Base-by-base conservation (phyloP, 768 basidiomycete genomes). In the Leccinum rimulosum region DNA sequence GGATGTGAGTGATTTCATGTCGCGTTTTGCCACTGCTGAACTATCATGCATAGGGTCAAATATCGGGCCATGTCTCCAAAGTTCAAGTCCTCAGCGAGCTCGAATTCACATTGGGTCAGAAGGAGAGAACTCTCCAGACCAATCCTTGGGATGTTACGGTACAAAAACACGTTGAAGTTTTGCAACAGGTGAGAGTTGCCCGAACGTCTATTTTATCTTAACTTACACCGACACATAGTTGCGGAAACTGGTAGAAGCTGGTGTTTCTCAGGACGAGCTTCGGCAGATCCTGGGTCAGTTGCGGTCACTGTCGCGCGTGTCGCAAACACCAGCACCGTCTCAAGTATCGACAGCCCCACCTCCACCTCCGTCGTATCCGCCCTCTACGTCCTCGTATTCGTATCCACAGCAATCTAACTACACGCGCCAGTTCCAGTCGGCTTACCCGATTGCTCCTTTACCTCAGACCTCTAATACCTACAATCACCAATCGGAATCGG, bases 1-100 rank as follows among this genome's bases (percentile, higher is more conserved):
- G 15, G 77, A 74, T 35, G 82, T 83, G 66, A 64, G 81, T 76
- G 47, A 47, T 38, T 59, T 25, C 51, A 47, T 58, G 1, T 57
- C 40, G n/a, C 17, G 4, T 8, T 48, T 22, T 5, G 25, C 48
- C 2, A 7, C 25, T 19, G 51, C 52, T n/a, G 56, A 55, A 35
- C 28, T 43, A 47, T 45, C 66, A 56, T 54, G 75, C 73, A 4
- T 62, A 66, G 58, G 64, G 72, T 43, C 75, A 77, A 58, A 72
- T 75, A 50, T 73, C 77, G 6, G 73, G 78, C 15, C 77, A 83
- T 62, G 81, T 91, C 33, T 85, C 88, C 8, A 87, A 87, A 70
- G 78, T 84, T 1, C 91, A 93, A 73, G 94, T 96, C 5, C 78
- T 93, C 6, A 85, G 85, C 52, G 91, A 94, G 71, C 78, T 95